Conservation (phyloP, 495 filamentous ascomycete genomes). For the Tuber microsphaerosporum region DNA sequence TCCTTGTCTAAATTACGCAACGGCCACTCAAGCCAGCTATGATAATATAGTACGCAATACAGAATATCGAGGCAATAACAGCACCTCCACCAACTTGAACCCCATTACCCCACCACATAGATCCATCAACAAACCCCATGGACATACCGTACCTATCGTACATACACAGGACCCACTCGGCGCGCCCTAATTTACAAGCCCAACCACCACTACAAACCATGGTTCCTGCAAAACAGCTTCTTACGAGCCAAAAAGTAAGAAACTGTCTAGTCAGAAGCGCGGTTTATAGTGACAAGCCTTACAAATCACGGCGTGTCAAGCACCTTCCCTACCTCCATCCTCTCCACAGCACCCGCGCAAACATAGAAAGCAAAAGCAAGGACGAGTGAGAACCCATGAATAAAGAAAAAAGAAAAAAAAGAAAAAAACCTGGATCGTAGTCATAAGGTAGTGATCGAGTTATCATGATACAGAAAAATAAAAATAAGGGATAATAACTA, state of each 20-base stretch:
- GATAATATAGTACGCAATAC: too few relatives aligned
- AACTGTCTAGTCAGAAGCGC: not conserved
- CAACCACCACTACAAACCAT: not conserved
- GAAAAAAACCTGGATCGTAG: not conserved
- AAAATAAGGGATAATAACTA: not conserved
- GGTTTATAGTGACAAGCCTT: not conserved
- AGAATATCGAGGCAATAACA: not conserved
- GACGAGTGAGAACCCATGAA: not conserved
- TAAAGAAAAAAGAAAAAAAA: not conserved
- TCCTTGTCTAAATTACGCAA: not conserved
- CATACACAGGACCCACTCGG: not conserved
- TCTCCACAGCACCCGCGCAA: not conserved
- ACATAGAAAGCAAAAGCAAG: not conserved
- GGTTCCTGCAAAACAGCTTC: not conserved
- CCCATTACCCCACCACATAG: not conserved
- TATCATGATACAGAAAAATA: not conserved
- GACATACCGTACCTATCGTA: not conserved
- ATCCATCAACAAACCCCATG: not conserved
- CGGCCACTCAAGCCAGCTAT: not conserved
- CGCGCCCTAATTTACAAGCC: not conserved
- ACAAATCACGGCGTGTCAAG: not conserved
- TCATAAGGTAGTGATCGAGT: not conserved
- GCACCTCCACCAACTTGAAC: not conserved
- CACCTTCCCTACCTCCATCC: not conserved
- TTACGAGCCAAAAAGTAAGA: not conserved